These are phyloP conservation scores for Stachybotrys elegans DNA, from an alignment of 2,329 filamentous ascomycete species.

Conservation along the genomic window DNA sequence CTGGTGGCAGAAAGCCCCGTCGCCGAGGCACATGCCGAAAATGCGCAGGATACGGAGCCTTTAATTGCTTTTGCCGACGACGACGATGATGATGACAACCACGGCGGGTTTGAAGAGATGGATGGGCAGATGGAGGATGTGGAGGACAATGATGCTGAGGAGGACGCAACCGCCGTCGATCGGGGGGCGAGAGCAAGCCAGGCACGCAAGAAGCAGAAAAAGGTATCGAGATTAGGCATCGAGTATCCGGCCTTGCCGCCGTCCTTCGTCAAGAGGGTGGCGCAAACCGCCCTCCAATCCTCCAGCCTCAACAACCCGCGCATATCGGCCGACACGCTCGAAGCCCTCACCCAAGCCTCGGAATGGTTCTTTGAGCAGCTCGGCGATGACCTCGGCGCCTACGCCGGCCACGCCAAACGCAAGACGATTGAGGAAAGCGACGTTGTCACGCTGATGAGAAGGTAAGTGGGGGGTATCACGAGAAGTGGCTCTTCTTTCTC, in stretches of 20 bases:
- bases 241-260: constrained; percentile 71
- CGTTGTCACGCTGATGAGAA: constrained; percentile 74
- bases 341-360: constrained; percentile 71
- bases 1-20: constrained; percentile 15
- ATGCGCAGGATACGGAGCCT: no score
- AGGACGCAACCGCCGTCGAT: constrained; percentile 2
- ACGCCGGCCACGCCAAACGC: constrained; percentile 74
- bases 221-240: constrained; percentile 64
- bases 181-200: constrained; percentile 12
- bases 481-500: constrained; percentile 13
- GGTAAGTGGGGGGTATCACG: constrained; percentile 49
- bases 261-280: constrained; percentile 68
- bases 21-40: constrained; percentile 14
- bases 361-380: constrained; percentile 92
- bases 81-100: background rate
- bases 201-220: constrained; percentile 38
- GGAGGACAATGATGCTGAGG: constrained; percentile 6
- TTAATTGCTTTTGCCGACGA: no score
- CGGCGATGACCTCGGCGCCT: constrained; percentile 72
- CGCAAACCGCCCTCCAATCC: constrained; percentile 64
- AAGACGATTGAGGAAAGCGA: constrained; percentile 85
- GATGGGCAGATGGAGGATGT: constrained; percentile 4
- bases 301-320: constrained; percentile 62
- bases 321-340: constrained; percentile 68
- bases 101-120: constrained; percentile 15